Conservation (phyloP, 345 rosid species). For the Citrus sp. region DNA sequence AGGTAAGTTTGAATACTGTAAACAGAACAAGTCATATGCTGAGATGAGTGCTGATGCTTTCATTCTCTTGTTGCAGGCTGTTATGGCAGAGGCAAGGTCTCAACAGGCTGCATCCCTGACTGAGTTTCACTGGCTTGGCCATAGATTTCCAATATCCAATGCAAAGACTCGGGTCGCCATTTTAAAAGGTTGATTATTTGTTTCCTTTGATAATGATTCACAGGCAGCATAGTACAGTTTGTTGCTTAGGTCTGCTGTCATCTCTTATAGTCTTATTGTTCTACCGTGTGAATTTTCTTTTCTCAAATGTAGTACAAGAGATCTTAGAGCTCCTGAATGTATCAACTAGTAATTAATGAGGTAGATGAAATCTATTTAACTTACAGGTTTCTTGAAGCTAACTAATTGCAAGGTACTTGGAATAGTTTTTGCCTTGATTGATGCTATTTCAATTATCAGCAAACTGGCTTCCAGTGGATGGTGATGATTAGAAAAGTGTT, state of each 20-base stretch:
- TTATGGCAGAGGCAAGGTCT: conserved; percentile 95
- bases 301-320: background rate
- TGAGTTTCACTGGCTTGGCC: conserved; percentile 95
- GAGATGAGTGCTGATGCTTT: conserved; percentile 9
- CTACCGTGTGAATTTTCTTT: conserved; percentile 7
- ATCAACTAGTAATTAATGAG: background rate
- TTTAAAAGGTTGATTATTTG: conserved; percentile 64
- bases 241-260: background rate
- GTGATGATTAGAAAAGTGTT: background rate
- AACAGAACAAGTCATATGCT: background rate
- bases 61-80: conserved; percentile 56
- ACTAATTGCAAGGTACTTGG: background rate
- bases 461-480: background rate
- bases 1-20: conserved; percentile 43
- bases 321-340: background rate
- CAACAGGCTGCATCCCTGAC: conserved; percentile 98
- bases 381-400: background rate
- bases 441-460: background rate
- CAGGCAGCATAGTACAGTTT: background rate
- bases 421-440: background rate
- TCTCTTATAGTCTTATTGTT: background rate
- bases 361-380: background rate
- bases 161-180: conserved; percentile 94
- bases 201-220: background rate
- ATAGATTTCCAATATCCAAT: conserved; percentile 84